Conservation (phyloP, 805 yeast genomes). For the Teunomyces aglyptinius region DNA sequence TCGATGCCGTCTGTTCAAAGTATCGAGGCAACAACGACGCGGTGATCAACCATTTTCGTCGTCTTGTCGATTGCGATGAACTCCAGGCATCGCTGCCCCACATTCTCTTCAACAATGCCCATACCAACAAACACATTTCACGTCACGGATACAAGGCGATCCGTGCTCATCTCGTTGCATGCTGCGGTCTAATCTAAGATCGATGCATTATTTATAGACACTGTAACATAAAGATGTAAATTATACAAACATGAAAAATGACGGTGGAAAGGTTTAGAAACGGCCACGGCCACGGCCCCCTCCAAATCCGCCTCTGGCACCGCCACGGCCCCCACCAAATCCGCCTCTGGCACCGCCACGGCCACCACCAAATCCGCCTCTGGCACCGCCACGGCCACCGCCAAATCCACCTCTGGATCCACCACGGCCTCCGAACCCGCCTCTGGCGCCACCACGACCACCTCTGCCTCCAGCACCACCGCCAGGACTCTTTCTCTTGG, state of each 20-base stretch:
- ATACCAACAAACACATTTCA: constrained; percentile 27
- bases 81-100: constrained; percentile 42
- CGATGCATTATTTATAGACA: constrained; percentile 4
- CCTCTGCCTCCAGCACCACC: constrained; percentile 49
- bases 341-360: constrained; percentile 2
- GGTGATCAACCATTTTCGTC: constrained; percentile 29
- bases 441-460: constrained; percentile 37
- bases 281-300: constrained; percentile 20
- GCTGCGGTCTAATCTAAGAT: constrained; percentile 41
- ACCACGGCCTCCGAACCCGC: constrained; percentile 28
- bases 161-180: constrained; percentile 49
- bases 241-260: constrained; percentile 11
- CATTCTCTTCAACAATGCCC: constrained; percentile 54
- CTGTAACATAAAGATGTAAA: constrained; percentile 2
- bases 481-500: constrained; percentile 65
- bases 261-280: constrained; percentile 10
- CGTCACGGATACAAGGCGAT: constrained; percentile 57
- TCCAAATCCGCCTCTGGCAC: constrained; percentile 2
- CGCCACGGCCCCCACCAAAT: background rate
- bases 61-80: constrained; percentile 33
- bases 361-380: constrained; percentile 27
- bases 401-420: constrained; percentile 40
- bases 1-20: constrained; percentile 51
- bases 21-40: constrained; percentile 9
- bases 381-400: constrained; percentile 41